A percentile compares a stretch with the other conserved stretches of the same genome.
These are phyloP conservation scores for Vigna trinervia DNA, from an alignment of 306 rosid species.

Conservation along the genomic window DNA sequence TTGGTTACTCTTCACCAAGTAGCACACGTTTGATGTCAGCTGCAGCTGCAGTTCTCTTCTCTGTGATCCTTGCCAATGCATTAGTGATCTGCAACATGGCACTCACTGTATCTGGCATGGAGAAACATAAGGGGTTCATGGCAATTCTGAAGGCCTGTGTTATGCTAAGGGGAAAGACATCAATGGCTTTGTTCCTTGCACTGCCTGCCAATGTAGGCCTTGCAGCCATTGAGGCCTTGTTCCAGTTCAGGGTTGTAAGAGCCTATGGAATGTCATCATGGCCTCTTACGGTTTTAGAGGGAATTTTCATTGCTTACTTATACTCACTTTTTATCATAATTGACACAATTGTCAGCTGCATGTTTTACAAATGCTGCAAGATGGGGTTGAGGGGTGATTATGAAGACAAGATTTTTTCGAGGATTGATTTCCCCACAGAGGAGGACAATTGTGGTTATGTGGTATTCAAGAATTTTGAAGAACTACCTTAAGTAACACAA, in stretches of 20 bases:
- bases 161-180: conserved; percentile 68
- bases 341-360: conserved; percentile 69
- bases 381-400: conserved; percentile 39
- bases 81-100: conserved; percentile 72
- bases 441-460: conserved; percentile 43
- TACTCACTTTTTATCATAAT: conserved; percentile 71
- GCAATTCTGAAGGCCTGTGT: conserved; percentile 77
- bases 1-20: conserved; percentile 55
- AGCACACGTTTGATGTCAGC: conserved; percentile 54
- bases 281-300: conserved; percentile 58
- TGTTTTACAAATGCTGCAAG: conserved; percentile 73
- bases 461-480: conserved; percentile 52
- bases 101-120: conserved; percentile 68
- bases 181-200: conserved; percentile 74
- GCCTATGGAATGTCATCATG: conserved; percentile 48
- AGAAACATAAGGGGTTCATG: conserved; percentile 65
- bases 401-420: conserved; percentile 31
- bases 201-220: conserved; percentile 61
- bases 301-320: conserved; percentile 71
- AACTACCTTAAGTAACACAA: conserved; percentile 42
- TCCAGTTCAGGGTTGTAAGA: conserved; percentile 68
- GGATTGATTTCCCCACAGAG: conserved; percentile 51
- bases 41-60: conserved; percentile 68
- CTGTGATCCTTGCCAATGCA: conserved; percentile 75
- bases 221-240: conserved; percentile 83